Conservation (phyloP, 106 monocot species). For the Dioscorea alata region DNA sequence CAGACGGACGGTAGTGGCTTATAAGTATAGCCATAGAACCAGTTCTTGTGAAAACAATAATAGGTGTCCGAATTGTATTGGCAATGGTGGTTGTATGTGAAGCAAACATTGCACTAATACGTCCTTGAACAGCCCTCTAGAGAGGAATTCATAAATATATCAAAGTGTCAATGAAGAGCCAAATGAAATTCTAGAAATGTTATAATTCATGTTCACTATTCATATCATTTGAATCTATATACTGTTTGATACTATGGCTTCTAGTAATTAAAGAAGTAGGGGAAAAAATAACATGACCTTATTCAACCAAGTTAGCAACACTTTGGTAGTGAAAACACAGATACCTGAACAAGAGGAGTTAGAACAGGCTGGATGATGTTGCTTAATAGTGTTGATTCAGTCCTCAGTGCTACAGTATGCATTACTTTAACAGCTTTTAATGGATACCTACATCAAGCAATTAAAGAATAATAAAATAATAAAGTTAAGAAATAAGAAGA, state of each 20-base stretch:
- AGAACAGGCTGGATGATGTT: constrained; percentile 18
- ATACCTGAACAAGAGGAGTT: constrained; percentile 25
- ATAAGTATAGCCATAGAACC: constrained; percentile 92
- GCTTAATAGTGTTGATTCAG: constrained; percentile 54
- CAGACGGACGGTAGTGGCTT: constrained; percentile 80
- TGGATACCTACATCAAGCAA: constrained; percentile 57
- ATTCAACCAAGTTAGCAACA: no score
- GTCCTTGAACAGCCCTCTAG: constrained; percentile 42
- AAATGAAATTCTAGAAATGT: no score
- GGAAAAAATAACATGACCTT: no score
- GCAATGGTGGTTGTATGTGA: constrained; percentile 80
- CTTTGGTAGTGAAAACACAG: not conserved
- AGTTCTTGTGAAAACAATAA: constrained; percentile 94
- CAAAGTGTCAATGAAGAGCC: not conserved
- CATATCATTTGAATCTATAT: no score
- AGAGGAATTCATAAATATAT: not conserved
- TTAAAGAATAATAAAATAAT: no score
- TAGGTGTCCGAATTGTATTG: constrained; percentile 57
- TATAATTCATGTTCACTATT: no score
- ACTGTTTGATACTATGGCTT: no score
- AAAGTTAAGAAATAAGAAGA: no score
- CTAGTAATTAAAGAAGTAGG: no score
- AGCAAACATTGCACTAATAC: constrained; percentile 86
- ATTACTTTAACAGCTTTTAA: constrained; percentile 95
- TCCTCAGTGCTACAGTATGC: constrained; percentile 86